phyloP scores from a whole-genome alignment of 2,329 filamentous ascomycete species.

The Alternaria sp. region DNA sequence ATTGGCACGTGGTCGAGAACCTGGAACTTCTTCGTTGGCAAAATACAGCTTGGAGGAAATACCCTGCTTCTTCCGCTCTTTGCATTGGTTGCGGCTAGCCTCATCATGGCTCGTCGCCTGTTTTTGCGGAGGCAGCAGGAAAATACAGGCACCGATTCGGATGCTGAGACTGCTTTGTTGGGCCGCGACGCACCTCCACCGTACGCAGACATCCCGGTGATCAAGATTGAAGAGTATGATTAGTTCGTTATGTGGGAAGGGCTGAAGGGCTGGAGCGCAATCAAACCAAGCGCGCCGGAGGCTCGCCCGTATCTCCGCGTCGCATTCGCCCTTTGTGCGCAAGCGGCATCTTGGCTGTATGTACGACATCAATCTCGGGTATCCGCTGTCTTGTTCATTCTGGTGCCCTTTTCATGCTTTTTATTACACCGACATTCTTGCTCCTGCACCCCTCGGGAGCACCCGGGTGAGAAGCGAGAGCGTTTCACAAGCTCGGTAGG shows the following conservation, averaged over 20 bases:
- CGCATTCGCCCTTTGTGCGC: slow-evolving; percentile 8
- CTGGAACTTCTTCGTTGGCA: slow-evolving; percentile 23
- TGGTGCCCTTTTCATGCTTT: not conserved
- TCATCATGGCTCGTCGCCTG: slow-evolving; percentile 25
- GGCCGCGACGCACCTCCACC: slow-evolving; percentile 22
- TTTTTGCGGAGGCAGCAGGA: slow-evolving; percentile 21
- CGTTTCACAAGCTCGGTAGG: slow-evolving; percentile 11
- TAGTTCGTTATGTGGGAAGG: slow-evolving; percentile 17
- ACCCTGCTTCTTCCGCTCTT: slow-evolving; percentile 25
- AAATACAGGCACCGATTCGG: slow-evolving; percentile 12
- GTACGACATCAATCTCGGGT: slow-evolving; percentile 11
- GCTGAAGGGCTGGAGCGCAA: slow-evolving; percentile 12
- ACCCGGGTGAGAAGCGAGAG: slow-evolving; percentile 4
- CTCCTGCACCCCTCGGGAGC: slow-evolving; percentile 11
- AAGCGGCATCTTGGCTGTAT: slow-evolving; percentile 14
- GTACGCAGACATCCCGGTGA: slow-evolving; percentile 32
- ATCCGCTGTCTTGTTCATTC: slow-evolving; percentile 2
- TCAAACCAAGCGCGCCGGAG: slow-evolving; percentile 18
- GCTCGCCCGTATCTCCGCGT: slow-evolving; percentile 16
- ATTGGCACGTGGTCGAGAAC: slow-evolving; percentile 34
- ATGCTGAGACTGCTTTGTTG: slow-evolving; percentile 35
- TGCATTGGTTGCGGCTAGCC: slow-evolving; percentile 20
- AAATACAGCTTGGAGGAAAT: slow-evolving; percentile 24
- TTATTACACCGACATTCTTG: slow-evolving; percentile 7
- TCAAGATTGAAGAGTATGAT: slow-evolving; percentile 34